These are phyloP conservation scores for Cadophora luteo-olivacea DNA, from an alignment of 2,329 filamentous ascomycete species.

Conservation along the genomic window DNA sequence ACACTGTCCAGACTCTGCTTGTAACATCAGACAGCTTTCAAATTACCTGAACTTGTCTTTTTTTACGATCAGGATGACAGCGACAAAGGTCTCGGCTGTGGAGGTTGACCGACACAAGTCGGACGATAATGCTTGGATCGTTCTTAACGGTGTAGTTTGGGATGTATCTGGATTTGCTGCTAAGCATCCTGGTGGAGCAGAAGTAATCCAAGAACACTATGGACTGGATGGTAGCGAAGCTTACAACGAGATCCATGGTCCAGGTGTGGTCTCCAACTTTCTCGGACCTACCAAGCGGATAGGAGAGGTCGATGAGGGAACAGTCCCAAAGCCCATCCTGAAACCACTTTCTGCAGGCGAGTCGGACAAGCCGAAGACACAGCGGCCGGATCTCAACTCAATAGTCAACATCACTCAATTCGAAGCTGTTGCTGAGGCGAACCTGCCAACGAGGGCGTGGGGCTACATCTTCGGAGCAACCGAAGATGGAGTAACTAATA, in stretches of 20 bases:
- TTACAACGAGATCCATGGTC: constrained; percentile 48
- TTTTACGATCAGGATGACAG: neutral
- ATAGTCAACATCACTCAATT: constrained; percentile 47
- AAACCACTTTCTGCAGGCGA: neutral
- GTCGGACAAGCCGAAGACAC: neutral
- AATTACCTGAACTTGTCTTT: neutral
- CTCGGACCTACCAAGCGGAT: constrained; percentile 11
- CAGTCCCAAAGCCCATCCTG: neutral
- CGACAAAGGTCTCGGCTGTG: constrained; percentile 8
- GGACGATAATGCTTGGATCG: constrained; percentile 64
- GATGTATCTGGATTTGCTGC: constrained; percentile 68
- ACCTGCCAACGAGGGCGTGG: constrained; percentile 65
- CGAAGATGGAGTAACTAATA: constrained; percentile 68
- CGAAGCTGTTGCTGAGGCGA: constrained; percentile 58
- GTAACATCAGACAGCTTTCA: neutral
- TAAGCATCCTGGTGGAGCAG: constrained; percentile 64
- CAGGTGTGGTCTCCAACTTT: constrained; percentile 12
- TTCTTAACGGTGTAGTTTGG: constrained; percentile 71
- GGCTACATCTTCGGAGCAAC: constrained; percentile 70
- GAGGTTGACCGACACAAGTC: constrained; percentile 20
- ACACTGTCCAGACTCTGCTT: neutral
- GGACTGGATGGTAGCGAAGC: constrained; percentile 58
- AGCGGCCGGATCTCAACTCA: constrained; percentile 9
- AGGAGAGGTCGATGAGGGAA: constrained; percentile 11
- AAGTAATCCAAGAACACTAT: constrained; percentile 53